Conservation (phyloP, 2,329 filamentous ascomycete genomes). For the Alternaria panax region DNA sequence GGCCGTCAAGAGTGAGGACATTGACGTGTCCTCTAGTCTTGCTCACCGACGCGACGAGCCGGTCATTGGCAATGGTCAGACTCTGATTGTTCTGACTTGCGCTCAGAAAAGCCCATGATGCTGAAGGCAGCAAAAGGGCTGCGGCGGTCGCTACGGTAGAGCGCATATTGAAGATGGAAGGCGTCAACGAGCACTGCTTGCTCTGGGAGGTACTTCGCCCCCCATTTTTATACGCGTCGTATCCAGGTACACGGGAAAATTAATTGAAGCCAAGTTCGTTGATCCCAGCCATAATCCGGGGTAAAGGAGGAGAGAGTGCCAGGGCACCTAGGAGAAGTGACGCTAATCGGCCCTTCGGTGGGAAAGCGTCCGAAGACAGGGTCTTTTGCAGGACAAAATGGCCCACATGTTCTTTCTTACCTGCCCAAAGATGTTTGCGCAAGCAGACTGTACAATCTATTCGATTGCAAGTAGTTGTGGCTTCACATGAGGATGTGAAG, state of each 20-base stretch:
- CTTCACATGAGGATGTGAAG: not conserved
- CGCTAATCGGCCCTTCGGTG: slow-evolving; percentile 25
- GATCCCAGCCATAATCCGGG: slow-evolving; percentile 21
- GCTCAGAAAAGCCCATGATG: slow-evolving; percentile 25
- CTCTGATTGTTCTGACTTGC: slow-evolving; percentile 28
- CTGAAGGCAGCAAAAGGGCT: slow-evolving; percentile 20
- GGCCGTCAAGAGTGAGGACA: slow-evolving; percentile 55
- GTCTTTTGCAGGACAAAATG: not conserved
- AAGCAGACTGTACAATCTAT: not conserved
- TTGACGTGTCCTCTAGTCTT: slow-evolving; percentile 55
- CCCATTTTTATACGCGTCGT: slow-evolving; percentile 13
- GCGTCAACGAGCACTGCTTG: not conserved
- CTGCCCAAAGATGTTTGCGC: not conserved
- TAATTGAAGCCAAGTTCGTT: slow-evolving; percentile 17
- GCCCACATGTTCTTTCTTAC: not conserved
- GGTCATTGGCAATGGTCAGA: slow-evolving; percentile 55
- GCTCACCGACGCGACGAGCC: slow-evolving; percentile 54
- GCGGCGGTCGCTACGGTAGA: slow-evolving; percentile 7
- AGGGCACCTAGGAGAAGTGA: slow-evolving; percentile 13
- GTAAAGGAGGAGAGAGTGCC: slow-evolving; percentile 23
- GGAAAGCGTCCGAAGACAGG: slow-evolving; percentile 22
- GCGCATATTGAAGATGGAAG: slow-evolving; percentile 21
- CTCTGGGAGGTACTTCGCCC: slow-evolving; percentile 7
- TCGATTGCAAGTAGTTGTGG: not conserved
- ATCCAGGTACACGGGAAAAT: slow-evolving; percentile 29